Percentiles rank a stretch among this genome's conserved stretches.
phyloP scores from a whole-genome alignment of 2,329 filamentous ascomycete species.

The Amauroascus verrucosus region DNA sequence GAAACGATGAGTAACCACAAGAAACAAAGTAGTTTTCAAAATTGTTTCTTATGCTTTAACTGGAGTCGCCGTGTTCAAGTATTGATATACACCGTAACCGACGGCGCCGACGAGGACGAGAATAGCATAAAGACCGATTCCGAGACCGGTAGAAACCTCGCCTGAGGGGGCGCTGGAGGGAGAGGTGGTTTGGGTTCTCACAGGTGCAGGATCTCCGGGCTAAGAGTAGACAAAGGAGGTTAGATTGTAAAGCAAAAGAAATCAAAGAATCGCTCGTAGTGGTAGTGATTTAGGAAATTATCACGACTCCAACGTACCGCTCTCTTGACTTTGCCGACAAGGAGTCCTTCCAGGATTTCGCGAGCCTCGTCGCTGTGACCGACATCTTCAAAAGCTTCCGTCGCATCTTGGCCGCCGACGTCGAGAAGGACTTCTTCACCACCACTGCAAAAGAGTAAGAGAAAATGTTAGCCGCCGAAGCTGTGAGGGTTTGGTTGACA shows the following conservation, averaged over 20 bases:
- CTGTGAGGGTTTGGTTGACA: too few species aligned
- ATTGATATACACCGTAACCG: constrained; percentile 77
- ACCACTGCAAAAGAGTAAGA: constrained; percentile 50
- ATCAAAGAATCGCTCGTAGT: not conserved
- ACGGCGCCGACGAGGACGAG: constrained; percentile 64
- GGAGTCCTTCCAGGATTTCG: constrained; percentile 72
- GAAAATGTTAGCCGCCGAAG: not conserved
- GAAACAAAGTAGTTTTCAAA: not conserved
- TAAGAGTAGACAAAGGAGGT: constrained; percentile 13
- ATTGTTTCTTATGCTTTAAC: constrained; percentile 9
- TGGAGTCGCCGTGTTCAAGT: constrained; percentile 40
- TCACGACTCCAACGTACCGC: constrained; percentile 46
- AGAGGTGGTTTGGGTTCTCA: constrained; percentile 42
- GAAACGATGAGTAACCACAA: not conserved
- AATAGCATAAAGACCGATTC: constrained; percentile 71
- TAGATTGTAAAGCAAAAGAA: constrained; percentile 4
- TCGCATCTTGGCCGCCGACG: constrained; percentile 88
- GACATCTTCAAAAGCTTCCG: constrained; percentile 97
- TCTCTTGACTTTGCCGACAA: constrained; percentile 70
- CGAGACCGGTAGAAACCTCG: constrained; percentile 41
- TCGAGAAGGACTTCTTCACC: constrained; percentile 97
- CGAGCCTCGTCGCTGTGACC: constrained; percentile 97
- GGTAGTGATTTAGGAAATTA: not conserved
- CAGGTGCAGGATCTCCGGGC: constrained; percentile 70
- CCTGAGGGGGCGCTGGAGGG: constrained; percentile 33